These are phyloP conservation scores for Zygotorulaspora mrakii DNA, from an alignment of 1,139 yeast genomes.

Conservation along the genomic window DNA sequence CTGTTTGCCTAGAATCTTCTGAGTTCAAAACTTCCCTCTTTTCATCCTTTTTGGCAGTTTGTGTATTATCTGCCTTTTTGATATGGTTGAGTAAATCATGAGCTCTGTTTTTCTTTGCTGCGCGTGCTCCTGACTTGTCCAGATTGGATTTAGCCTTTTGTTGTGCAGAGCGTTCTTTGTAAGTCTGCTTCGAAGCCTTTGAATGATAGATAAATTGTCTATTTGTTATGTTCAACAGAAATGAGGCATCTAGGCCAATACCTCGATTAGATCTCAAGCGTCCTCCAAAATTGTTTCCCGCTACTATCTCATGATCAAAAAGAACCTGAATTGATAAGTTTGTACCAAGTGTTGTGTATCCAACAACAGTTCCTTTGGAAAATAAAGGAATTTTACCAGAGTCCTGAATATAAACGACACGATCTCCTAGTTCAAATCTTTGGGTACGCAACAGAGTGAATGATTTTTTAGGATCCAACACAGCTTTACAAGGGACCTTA, in stretches of 20 bases:
- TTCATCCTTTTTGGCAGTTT: slow-evolving; percentile 15
- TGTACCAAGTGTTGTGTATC: slow-evolving; percentile 63
- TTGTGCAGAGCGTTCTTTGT: too few species aligned
- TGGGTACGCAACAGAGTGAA: slow-evolving; percentile 71
- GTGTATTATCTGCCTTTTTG: slow-evolving; percentile 22
- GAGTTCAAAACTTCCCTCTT: slow-evolving; percentile 1
- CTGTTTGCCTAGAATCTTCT: too few species aligned
- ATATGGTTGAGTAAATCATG: slow-evolving; percentile 31
- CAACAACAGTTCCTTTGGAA: slow-evolving; percentile 87
- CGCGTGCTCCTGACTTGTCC: slow-evolving; percentile 13
- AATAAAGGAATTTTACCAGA: slow-evolving; percentile 88
- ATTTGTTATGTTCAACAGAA: slow-evolving; percentile 71
- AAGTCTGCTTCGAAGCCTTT: slow-evolving; percentile 51
- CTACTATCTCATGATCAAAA: slow-evolving; percentile 77
- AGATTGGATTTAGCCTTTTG: slow-evolving; percentile 14
- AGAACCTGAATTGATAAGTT: slow-evolving; percentile 57
- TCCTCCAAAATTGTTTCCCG: slow-evolving; percentile 80
- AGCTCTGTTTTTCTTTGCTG: slow-evolving; percentile 27
- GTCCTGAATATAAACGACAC: slow-evolving; percentile 80
- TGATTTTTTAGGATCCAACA: slow-evolving; percentile 72
- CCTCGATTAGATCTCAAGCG: slow-evolving; percentile 78
- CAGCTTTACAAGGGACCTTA: slow-evolving; percentile 83
- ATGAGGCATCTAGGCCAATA: slow-evolving; percentile 72
- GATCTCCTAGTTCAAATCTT: slow-evolving; percentile 78
- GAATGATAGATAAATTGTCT: slow-evolving; percentile 76